Evolutionary conservation across 805 yeast species (phyloP).

Genomic region (Millerago galiae): DNA sequence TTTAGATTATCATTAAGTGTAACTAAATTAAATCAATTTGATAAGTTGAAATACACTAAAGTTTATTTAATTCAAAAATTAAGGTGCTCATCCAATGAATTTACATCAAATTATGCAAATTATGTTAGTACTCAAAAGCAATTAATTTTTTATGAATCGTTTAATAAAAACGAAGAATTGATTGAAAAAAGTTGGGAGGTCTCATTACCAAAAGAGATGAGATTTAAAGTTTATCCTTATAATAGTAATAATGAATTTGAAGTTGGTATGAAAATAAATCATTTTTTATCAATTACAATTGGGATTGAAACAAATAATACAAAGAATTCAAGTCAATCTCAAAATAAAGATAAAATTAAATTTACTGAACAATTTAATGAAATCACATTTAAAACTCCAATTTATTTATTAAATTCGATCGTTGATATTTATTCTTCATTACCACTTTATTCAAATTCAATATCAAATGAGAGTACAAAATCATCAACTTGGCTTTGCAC

Average conservation of each 20-base stretch:
- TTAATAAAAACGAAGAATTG: background rate
- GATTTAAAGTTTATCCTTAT: conserved; percentile 12
- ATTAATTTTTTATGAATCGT: background rate
- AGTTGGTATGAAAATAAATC: conserved; percentile 9
- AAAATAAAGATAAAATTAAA: background rate
- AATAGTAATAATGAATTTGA: conserved; percentile 9
- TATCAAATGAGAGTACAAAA: background rate
- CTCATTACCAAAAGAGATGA: conserved; percentile 7
- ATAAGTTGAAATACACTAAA: conserved; percentile 10
- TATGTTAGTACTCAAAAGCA: conserved; percentile 3
- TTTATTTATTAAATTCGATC: conserved; percentile 9
- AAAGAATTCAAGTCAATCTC: background rate
- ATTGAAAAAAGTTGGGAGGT: conserved; percentile 6
- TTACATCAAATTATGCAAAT: background rate
- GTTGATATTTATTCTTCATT: conserved; percentile 7
- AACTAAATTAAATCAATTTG: background rate
- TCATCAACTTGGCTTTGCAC: conserved; percentile 18
- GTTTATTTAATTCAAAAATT: conserved; percentile 12
- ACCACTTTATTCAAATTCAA: conserved; percentile 9
- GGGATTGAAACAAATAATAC: conserved; percentile 4
- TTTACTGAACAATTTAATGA: conserved; percentile 1
- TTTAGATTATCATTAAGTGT: conserved; percentile 9
- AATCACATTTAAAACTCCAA: conserved; percentile 12
- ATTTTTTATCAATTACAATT: conserved; percentile 9
- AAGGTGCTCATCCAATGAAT: conserved; percentile 9